Evolutionary conservation across 345 rosid genomes (phyloP), one percentile per base, ranked within the genome.

Genomic region (Atalantia buxifolia): DNA sequence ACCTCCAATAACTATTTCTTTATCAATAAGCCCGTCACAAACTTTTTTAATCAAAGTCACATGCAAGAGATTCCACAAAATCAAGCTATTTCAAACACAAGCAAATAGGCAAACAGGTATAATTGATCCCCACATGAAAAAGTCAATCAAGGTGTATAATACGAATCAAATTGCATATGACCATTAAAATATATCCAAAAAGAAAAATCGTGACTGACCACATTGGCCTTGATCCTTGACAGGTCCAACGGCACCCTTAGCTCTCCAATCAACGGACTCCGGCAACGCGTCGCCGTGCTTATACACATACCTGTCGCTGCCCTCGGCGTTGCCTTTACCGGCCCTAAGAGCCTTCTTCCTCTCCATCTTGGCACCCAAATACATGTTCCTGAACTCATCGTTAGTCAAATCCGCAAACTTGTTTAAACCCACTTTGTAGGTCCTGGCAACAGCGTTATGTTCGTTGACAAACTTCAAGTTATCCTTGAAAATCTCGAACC

Each of bases 401-500:
- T 88, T 87, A 59, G 86, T 86, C 79, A 92, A 74, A 86, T 92
- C 93, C 1, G 93, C 93, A 77, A 90, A 92, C 86, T 73, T 82
- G 76, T 84, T 90, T 72, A 92, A 76, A 18, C 93, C 94, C 6
- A 92, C 85, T 48, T 79, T 82, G 22, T 90, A 92, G 18, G 79
- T 76, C 48, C 83, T 84, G 65, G 81, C 79, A 30, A 31, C 78
- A 4, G 86, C 79, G 80, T 90, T 92, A 5, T 87, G 90, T 22
- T 88, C 84, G 66, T 77, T 84, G 9, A 90, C 73, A n/a, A 88
- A 90, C 76, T 76, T 85, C 56, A 89, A 75, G 35, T 92, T 92
- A 48, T 92, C 92, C 85, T 84, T 83, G 45, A 90, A 92, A 9
- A 92, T 87, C 66, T 86, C 77, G 36, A 87, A 90, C 50, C 94